Evolutionary conservation across 495 filamentous ascomycete species (phyloP), one percentile per base, ranked within the genome.

Genomic region (Penicillium verhagenii): DNA sequence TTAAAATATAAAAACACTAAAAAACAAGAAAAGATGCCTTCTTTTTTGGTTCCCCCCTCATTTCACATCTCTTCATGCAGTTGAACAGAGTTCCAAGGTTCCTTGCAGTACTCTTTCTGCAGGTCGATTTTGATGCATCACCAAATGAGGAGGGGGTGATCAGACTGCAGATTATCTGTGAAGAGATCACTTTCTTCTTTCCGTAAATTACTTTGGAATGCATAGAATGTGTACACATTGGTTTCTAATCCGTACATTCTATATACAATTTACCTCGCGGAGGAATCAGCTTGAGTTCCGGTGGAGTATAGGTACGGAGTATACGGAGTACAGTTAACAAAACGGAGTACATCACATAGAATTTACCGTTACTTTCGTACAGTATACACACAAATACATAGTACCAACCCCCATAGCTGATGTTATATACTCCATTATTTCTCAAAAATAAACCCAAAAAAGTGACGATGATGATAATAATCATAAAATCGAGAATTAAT

Each of bases 171-270:
- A 47, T 35, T 40, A 33, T 58, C 37, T 48, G 47, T 49, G 47
- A 52, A 46, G 45, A 63, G 45, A 63, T 63, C 56, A 50, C 39
- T 49, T 58, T 14, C 52, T 52, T 45, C 39, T 56, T 54, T 57
- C 13, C 16, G 10, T 28, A n/a, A n/a, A n/a, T n/a, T n/a, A 33
- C 29, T 33, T 33, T 33, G 4, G 29, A 33, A 33, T 13, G 29
- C 14, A 33, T 33, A n/a, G n/a, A n/a, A n/a, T n/a, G n/a, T n/a
- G n/a, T n/a, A n/a, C n/a, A n/a, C n/a, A n/a, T n/a, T n/a, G n/a
- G n/a, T n/a, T n/a, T n/a, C n/a, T n/a, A n/a, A n/a, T n/a, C n/a
- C n/a, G n/a, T n/a, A n/a, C n/a, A n/a, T n/a, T 4, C 29, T 28
- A 28, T 28, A 28, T 28, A 9, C 10, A 28, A 9, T 6, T 28